Conservation (phyloP, 2,329 filamentous ascomycete species). For the Ascochyta koolunga region DNA sequence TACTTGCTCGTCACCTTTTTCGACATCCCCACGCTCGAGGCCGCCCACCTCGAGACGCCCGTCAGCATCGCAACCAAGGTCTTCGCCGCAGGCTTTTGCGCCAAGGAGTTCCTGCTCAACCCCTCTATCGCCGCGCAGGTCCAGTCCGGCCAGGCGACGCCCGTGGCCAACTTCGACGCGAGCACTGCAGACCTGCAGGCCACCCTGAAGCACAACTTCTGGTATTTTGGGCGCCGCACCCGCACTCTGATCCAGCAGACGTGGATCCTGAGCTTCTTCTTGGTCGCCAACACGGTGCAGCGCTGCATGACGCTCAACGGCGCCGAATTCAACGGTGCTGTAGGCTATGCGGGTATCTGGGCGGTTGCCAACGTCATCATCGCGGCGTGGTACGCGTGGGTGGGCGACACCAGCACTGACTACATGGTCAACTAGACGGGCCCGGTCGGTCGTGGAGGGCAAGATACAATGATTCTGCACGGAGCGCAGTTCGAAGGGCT, state of each 20-base stretch:
- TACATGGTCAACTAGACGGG: conserved; percentile 20
- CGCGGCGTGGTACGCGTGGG: conserved; percentile 62
- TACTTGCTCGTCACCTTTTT: conserved; percentile 77
- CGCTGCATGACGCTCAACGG: conserved; percentile 73
- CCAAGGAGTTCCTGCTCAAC: conserved; percentile 78
- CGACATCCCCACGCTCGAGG: conserved; percentile 69
- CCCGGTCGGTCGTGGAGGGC: not conserved
- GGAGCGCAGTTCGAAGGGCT: not conserved
- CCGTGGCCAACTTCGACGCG: conserved; percentile 66
- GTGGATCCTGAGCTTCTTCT: conserved; percentile 52
- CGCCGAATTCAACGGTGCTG: conserved; percentile 72
- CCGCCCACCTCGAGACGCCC: conserved; percentile 68
- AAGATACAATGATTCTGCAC: not conserved
- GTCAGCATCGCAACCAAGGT: conserved; percentile 58
- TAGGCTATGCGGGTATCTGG: conserved; percentile 77
- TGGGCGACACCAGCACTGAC: conserved; percentile 49
- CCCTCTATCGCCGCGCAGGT: conserved; percentile 65
- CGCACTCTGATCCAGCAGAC: conserved; percentile 64
- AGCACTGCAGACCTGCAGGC: conserved; percentile 69
- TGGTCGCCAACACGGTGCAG: conserved; percentile 64
- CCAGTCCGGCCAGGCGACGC: conserved; percentile 54
- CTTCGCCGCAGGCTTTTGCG: conserved; percentile 73
- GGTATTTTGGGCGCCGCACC: conserved; percentile 73
- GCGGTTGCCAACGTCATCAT: conserved; percentile 66
- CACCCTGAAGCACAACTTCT: conserved; percentile 75